Evolutionary conservation across 2,329 filamentous ascomycete genomes (phyloP).

Genomic region (Trichoderma afroharzianum): DNA sequence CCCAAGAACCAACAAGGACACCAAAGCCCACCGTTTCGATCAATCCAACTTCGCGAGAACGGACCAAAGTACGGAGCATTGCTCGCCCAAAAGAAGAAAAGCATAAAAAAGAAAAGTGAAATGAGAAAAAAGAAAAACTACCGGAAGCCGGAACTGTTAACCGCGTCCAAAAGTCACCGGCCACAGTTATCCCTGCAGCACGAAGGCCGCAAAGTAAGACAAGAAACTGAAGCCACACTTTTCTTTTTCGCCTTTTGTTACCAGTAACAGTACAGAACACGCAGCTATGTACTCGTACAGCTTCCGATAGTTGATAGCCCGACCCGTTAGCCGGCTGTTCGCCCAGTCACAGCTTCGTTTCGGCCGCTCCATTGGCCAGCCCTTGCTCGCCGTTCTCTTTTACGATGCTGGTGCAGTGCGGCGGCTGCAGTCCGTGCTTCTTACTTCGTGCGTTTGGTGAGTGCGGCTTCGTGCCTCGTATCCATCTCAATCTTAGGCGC

Average conservation of each 20-base stretch:
- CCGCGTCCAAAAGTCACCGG: neutral
- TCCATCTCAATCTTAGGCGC: neutral
- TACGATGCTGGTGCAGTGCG: neutral
- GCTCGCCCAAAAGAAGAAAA: neutral
- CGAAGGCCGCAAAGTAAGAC: neutral
- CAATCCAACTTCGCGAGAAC: neutral
- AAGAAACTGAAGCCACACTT: neutral
- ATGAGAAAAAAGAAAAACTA: neutral
- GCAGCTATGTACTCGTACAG: neutral
- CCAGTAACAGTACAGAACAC: neutral
- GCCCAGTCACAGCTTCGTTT: neutral
- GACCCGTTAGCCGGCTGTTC: neutral
- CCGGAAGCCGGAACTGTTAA: neutral
- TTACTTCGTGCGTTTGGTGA: neutral
- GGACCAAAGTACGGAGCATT: neutral
- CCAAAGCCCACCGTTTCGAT: neutral
- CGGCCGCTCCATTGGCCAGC: neutral
- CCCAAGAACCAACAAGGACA: neutral
- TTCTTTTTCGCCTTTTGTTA: neutral
- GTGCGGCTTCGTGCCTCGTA: neutral
- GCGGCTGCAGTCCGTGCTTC: neutral
- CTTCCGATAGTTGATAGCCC: neutral
- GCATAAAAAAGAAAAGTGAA: neutral
- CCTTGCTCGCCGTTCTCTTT: neutral
- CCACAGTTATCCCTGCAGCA: neutral